phyloP scores from a whole-genome alignment of 1,284 basidiomycete genomes.

The Tilletia setariae region DNA sequence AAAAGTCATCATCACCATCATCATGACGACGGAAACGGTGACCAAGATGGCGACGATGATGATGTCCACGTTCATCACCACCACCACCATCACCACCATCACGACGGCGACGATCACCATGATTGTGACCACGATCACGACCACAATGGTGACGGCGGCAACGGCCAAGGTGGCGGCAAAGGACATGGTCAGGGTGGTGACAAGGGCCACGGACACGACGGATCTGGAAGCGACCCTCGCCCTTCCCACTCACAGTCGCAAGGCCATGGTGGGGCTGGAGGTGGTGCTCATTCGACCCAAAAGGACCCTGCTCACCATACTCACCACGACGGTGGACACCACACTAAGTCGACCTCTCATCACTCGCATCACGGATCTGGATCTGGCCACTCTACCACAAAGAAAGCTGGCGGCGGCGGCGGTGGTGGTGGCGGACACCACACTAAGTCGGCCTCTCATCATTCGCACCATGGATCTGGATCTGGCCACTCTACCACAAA shows the following conservation, averaged over 20 bases:
- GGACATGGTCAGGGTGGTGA: constrained; percentile 5
- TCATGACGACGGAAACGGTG: not conserved
- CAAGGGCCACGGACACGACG: not conserved
- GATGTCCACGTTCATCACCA: not conserved
- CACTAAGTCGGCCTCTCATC: too few species aligned
- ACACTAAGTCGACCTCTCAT: not conserved
- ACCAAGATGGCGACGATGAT: not conserved
- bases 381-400: not conserved
- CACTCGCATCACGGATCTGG: not conserved
- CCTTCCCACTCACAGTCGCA: not conserved
- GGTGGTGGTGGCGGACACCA: not conserved
- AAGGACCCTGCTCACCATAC: not conserved
- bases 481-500: too few species aligned
- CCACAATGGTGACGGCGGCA: not conserved
- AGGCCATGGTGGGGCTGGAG: constrained; percentile 16
- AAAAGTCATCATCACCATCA: constrained; percentile 6
- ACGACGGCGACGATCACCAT: not conserved
- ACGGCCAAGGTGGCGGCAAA: constrained; percentile 4
- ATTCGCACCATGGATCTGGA: too few species aligned
- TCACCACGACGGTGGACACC: not conserved
- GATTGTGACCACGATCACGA: not conserved
- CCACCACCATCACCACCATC: not conserved
- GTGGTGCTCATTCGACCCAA: too few species aligned
- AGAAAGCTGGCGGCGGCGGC: not conserved
- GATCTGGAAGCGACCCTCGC: not conserved